Base-by-base conservation (phyloP, 805 yeast species). In the Priceomyces medius region DNA sequence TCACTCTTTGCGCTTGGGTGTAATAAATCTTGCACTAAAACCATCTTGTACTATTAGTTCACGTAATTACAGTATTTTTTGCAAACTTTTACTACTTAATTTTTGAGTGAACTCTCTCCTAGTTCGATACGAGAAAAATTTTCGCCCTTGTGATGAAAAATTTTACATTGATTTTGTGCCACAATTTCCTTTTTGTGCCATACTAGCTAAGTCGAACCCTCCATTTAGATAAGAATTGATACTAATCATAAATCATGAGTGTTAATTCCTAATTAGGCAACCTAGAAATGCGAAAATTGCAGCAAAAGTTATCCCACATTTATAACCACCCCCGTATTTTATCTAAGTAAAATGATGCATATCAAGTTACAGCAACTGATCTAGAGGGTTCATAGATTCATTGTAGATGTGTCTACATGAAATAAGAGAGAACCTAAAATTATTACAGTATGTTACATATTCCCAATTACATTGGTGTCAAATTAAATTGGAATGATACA, bases 1-100 rank as follows among this genome's bases (percentile, higher is more conserved):
- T 65, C 71, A 33, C 70, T 49, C 45, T 63, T 65, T 44, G 68
- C 59, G 54, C 52, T 51, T 43, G 71, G 71, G 64, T 66, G 61
- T 56, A 66, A 66, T 55, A 66, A 64, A 61, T 66, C 72, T 55
- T 65, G 66, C 58, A 64, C 71, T 63, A 66, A 66, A 62, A 66
- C 72, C 72, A 51, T 51, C n/a, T 42, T 45, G 23, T 12, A 14
- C 12, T 19, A 20, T 21, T 32, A 21, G 14, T 38, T n/a, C 21
- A 17, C n/a, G 13, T 31, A 31, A 13, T 18, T 16, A 18, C 13
- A 19, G 13, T 9, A 32, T 18, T 14, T 18, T 16, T 32, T 18
- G 20, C 14, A 32, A 31, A 31, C 12, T 12, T 9, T 14, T 31
- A 17, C 18, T 19, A 7, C 9, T 31, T 14, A 28, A 19, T 5